These are phyloP conservation scores for Butyriboletus loyo DNA, from an alignment of 768 basidiomycete species.

Conservation along the genomic window DNA sequence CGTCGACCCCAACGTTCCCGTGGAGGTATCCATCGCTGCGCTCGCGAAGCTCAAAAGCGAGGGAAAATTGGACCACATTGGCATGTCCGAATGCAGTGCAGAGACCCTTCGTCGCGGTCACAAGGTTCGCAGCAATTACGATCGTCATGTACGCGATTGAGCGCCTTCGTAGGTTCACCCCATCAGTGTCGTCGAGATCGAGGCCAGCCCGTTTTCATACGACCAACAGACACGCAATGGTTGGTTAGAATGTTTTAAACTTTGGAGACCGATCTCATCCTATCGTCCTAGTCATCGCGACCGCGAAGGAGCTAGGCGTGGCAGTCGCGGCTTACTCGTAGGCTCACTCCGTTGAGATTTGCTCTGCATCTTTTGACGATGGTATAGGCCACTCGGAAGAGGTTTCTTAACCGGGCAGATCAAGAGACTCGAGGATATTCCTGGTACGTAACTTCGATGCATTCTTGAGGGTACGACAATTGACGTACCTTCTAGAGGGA, in stretches of 20 bases:
- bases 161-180: slow-evolving; percentile 42
- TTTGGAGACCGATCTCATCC: background rate
- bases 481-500: slow-evolving; percentile 30
- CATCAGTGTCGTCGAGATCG: slow-evolving; percentile 62
- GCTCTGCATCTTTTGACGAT: background rate
- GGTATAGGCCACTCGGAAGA: slow-evolving; percentile 47
- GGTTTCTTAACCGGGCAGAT: slow-evolving; percentile 54
- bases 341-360: slow-evolving; percentile 1
- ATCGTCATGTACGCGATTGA: background rate
- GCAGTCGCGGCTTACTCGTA: slow-evolving; percentile 61
- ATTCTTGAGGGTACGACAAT: background rate
- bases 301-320: slow-evolving; percentile 53
- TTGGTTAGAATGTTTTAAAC: slow-evolving; percentile 1
- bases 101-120: slow-evolving; percentile 43
- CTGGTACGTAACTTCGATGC: slow-evolving; percentile 12
- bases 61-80: slow-evolving; percentile 48
- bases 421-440: slow-evolving; percentile 37
- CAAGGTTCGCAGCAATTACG: slow-evolving; percentile 8
- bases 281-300: slow-evolving; percentile 40
- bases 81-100: slow-evolving; percentile 53
- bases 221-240: slow-evolving; percentile 49
- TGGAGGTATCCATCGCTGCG: slow-evolving; percentile 46
- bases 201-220: slow-evolving; percentile 61
- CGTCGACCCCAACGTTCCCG: slow-evolving; percentile 39
- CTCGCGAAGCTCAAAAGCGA: slow-evolving; percentile 38